These are phyloP conservation scores for Chlamydomonas sphaeroides DNA, from an alignment of 139 green algal genomes.

Conservation along the genomic window DNA sequence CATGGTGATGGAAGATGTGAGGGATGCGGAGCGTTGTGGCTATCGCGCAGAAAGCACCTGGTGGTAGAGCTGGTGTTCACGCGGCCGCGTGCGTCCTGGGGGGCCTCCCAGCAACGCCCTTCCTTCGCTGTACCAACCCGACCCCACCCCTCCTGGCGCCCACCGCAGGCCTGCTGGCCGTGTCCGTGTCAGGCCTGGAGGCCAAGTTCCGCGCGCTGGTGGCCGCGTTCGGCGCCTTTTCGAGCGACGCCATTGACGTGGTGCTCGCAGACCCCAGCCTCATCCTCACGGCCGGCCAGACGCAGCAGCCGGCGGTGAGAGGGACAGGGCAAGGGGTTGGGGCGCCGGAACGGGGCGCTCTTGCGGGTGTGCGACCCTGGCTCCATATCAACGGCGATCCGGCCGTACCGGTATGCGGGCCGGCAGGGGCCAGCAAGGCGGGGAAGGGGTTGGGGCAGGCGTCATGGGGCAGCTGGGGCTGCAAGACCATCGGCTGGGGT, in stretches of 20 bases:
- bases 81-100: no score
- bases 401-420: not conserved
- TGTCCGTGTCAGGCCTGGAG: not conserved
- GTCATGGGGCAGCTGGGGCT: not conserved
- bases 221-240: constrained; percentile 33
- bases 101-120: no score
- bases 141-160: not conserved
- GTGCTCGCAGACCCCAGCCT: constrained; percentile 37
- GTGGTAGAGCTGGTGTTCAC: no score
- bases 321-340: not conserved
- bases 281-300: constrained; percentile 11
- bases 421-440: not conserved
- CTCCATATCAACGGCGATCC: not conserved
- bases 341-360: not conserved
- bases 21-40: no score
- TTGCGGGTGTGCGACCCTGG: no score
- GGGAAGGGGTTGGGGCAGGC: not conserved
- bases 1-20: no score
- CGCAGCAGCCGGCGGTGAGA: not conserved
- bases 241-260: constrained; percentile 35
- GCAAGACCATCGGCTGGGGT: no score
- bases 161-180: constrained; percentile 22
- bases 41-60: no score
- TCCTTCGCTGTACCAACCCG: no score
- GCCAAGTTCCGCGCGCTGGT: constrained; percentile 13